Evolutionary conservation across 495 filamentous ascomycete species (phyloP).

Genomic region (Evernia prunastri): DNA sequence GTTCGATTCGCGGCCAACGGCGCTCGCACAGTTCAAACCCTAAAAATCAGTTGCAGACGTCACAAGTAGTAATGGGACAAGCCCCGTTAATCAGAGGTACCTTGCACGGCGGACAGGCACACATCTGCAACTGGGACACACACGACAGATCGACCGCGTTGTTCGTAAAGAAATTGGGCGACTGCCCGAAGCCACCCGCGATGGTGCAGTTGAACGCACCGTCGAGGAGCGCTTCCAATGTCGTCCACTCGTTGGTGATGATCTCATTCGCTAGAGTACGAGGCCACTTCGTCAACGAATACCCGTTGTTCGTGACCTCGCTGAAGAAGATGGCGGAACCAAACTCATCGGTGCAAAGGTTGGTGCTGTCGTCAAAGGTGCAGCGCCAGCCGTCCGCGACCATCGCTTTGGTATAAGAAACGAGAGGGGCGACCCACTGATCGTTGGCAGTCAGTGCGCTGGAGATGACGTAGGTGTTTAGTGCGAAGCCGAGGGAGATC

Average conservation of each 20-base stretch:
- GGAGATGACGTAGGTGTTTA: slow-evolving; percentile 1
- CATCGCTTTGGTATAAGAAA: background rate
- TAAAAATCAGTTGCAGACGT: too few species aligned
- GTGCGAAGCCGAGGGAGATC: background rate
- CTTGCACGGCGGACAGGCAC: too few species aligned
- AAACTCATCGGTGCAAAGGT: slow-evolving; percentile 1
- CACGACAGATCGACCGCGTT: background rate
- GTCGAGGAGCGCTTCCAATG: background rate
- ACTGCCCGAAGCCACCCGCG: background rate
- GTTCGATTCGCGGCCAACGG: too few species aligned
- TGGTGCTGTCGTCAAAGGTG: slow-evolving; percentile 6
- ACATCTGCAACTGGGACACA: background rate
- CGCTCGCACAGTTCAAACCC: too few species aligned
- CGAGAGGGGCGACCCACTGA: background rate
- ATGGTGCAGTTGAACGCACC: background rate
- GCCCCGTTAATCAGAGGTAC: too few species aligned
- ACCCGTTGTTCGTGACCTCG: too few species aligned
- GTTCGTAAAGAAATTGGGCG: background rate
- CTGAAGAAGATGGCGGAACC: too few species aligned
- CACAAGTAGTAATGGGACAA: too few species aligned
- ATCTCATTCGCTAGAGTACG: background rate
- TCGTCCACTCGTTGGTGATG: background rate
- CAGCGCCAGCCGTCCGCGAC: background rate
- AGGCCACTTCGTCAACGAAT: too few species aligned
- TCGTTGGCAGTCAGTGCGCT: slow-evolving; percentile 7